These are phyloP conservation scores for Geotrichum fermentans DNA, from an alignment of 1,139 yeast genomes.

Conservation along the genomic window DNA sequence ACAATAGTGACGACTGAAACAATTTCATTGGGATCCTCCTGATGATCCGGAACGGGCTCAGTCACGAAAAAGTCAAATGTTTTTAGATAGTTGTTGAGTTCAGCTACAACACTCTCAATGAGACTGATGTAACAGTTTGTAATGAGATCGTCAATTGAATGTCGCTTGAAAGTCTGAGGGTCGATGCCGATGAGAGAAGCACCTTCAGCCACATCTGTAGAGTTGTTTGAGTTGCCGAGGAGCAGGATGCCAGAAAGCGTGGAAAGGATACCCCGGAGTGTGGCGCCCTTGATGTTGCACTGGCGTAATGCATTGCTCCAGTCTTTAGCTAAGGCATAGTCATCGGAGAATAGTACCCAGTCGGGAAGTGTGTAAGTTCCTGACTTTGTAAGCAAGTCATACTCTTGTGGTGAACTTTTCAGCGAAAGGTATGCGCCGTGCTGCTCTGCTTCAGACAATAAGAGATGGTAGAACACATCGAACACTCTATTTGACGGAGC, in stretches of 20 bases:
- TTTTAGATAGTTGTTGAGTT: conserved; percentile 36
- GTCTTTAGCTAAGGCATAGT: conserved; percentile 40
- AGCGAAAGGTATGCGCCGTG: conserved; percentile 35
- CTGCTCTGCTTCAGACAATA: conserved; percentile 35
- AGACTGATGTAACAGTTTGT: conserved; percentile 35
- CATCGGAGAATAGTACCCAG: conserved; percentile 39
- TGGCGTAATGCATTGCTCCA: conserved; percentile 40
- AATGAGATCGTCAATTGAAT: conserved; percentile 35
- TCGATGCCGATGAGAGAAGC: conserved; percentile 40
- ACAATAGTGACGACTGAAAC: conserved; percentile 38
- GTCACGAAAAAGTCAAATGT: conserved; percentile 29
- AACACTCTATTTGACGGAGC: conserved; percentile 33
- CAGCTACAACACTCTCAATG: conserved; percentile 34
- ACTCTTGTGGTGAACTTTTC: conserved; percentile 33
- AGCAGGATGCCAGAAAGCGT: conserved; percentile 40
- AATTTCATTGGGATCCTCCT: conserved; percentile 33
- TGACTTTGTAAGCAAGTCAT: conserved; percentile 34
- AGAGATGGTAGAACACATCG: conserved; percentile 40
- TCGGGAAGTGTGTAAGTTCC: conserved; percentile 36
- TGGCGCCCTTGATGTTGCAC: conserved; percentile 36
- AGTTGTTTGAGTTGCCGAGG: conserved; percentile 34
- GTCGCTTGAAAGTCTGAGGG: conserved; percentile 30
- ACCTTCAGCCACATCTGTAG: conserved; percentile 39
- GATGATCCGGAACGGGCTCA: conserved; percentile 24
- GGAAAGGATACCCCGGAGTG: conserved; percentile 35